phyloP scores from a whole-genome alignment of 2,329 filamentous ascomycete species.

The Whalleya microplaca region DNA sequence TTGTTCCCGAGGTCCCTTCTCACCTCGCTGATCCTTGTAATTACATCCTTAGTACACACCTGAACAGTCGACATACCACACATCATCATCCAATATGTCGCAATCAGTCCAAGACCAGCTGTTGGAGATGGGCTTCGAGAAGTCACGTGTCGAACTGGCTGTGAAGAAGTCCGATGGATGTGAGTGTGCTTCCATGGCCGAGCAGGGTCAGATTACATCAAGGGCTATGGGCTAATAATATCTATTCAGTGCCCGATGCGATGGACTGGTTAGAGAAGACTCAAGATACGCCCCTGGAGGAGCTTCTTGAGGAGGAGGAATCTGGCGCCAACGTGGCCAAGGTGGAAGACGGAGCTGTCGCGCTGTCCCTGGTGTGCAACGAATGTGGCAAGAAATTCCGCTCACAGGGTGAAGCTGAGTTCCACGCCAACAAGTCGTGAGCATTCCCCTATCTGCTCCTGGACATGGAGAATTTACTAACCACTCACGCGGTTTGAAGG shows the following conservation, averaged over 20 bases:
- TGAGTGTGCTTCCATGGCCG: conserved; percentile 48
- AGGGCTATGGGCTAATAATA: conserved; percentile 13
- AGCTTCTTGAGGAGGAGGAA: conserved; percentile 68
- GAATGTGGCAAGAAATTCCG: conserved; percentile 93
- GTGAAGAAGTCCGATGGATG: conserved; percentile 81
- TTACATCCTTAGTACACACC: conserved; percentile 20
- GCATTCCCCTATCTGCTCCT: conserved; percentile 30
- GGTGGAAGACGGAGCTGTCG: conserved; percentile 71
- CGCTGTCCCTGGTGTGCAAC: conserved; percentile 86
- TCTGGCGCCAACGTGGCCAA: conserved; percentile 58
- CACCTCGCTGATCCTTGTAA: conserved; percentile 15
- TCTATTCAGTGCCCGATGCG: conserved; percentile 74
- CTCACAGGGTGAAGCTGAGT: conserved; percentile 79
- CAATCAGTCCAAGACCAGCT: conserved; percentile 64
- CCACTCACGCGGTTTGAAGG: conserved; percentile 42
- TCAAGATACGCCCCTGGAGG: conserved; percentile 83
- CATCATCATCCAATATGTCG: conserved; percentile 49
- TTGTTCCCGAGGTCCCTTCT: conserved; percentile 13
- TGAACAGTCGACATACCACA: conserved; percentile 11
- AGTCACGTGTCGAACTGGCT: conserved; percentile 79
- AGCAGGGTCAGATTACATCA: neutral
- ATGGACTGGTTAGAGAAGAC: conserved; percentile 95
- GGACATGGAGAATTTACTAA: neutral
- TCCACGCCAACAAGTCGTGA: conserved; percentile 85
- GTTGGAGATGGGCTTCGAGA: conserved; percentile 80